phyloP scores from a whole-genome alignment of 148 eudicot genomes.

The Chenopodium berlandieri region DNA sequence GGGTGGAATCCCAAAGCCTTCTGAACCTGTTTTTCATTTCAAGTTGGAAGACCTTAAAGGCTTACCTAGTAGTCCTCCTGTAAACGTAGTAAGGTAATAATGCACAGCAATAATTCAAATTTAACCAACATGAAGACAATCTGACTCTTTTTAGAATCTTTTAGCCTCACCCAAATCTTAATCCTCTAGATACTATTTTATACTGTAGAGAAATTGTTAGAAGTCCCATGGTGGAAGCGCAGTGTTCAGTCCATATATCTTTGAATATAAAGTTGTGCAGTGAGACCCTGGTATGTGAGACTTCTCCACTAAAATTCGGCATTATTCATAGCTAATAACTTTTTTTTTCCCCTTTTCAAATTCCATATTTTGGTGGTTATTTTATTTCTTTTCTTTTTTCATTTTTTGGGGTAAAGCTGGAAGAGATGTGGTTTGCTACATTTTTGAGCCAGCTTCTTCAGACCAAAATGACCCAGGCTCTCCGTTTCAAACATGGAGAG shows the following conservation, averaged over 20 bases:
- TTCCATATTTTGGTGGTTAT: background rate
- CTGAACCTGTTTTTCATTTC: slow-evolving; percentile 44
- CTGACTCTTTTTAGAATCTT: background rate
- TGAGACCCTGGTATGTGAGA: slow-evolving; percentile 59
- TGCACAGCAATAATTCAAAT: background rate
- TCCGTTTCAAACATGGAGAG: slow-evolving; percentile 81
- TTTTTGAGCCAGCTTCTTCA: slow-evolving; percentile 69
- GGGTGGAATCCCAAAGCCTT: slow-evolving; percentile 89
- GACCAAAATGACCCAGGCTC: slow-evolving; percentile 67
- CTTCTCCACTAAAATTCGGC: background rate
- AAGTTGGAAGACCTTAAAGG: slow-evolving; percentile 74
- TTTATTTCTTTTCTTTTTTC: background rate
- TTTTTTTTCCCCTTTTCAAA: background rate
- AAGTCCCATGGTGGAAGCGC: slow-evolving; percentile 96
- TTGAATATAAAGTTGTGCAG: slow-evolving; percentile 68
- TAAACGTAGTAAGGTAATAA: slow-evolving; percentile 51
- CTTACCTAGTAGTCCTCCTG: slow-evolving; percentile 77
- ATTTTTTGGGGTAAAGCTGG: slow-evolving; percentile 42
- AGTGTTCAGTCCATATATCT: slow-evolving; percentile 87
- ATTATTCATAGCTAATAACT: too few relatives aligned
- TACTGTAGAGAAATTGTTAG: slow-evolving; percentile 78
- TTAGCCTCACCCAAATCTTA: background rate
- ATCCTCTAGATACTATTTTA: background rate
- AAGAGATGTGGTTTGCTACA: slow-evolving; percentile 55
- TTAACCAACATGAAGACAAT: background rate